Evolutionary conservation across 164 flowering plant genomes (phyloP).

Genomic region (Umbellularia californica): DNA sequence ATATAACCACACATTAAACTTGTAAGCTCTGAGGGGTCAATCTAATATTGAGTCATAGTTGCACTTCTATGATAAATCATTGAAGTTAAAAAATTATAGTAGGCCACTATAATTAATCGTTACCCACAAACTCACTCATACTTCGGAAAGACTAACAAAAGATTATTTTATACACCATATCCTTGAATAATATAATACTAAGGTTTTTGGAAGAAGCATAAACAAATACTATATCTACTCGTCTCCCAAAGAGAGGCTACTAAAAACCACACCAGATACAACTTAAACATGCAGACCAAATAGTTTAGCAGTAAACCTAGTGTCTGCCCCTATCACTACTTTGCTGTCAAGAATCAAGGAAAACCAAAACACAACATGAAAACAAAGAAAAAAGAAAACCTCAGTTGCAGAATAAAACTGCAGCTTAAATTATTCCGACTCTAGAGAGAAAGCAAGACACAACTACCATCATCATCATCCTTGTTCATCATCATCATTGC

Average conservation of each 20-base stretch:
- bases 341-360: conserved; percentile 1
- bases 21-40: too few relatives aligned
- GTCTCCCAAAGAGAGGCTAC: not conserved
- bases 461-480: not conserved
- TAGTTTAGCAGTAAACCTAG: not conserved
- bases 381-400: not conserved
- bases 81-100: too few relatives aligned
- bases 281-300: not conserved
- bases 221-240: too few relatives aligned
- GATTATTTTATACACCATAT: too few relatives aligned
- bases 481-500: conserved; percentile 7
- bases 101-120: too few relatives aligned
- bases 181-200: too few relatives aligned
- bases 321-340: not conserved
- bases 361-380: not conserved
- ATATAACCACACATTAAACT: too few relatives aligned
- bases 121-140: too few relatives aligned
- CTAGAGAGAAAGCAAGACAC: not conserved
- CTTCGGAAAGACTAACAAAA: too few relatives aligned
- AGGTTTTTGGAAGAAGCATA: too few relatives aligned
- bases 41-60: too few relatives aligned
- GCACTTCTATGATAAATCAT: too few relatives aligned
- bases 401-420: not conserved
- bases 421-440: not conserved
- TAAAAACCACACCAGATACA: not conserved